Conservation (phyloP, 2,329 filamentous ascomycete genomes). For the Claviceps fusiformis region DNA sequence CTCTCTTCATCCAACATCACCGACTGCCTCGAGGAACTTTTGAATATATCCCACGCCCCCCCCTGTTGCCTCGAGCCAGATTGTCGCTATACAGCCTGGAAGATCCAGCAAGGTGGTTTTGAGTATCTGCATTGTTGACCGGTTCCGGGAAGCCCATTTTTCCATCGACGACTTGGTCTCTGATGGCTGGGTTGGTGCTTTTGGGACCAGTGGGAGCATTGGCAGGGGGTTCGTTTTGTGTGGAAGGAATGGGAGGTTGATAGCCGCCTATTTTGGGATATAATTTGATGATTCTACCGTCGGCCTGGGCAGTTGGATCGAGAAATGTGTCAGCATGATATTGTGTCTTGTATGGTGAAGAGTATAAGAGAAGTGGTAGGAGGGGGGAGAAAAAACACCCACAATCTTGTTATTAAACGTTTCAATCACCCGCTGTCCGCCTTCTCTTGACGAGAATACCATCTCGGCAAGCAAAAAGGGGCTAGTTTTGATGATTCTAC, state of each 20-base stretch:
- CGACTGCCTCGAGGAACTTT: conserved; percentile 6
- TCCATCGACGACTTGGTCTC: conserved; percentile 37
- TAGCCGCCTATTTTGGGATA: conserved; percentile 48
- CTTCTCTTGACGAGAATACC: conserved; percentile 56
- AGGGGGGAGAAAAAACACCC: conserved; percentile 17
- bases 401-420: conserved; percentile 71
- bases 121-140: conserved; percentile 19
- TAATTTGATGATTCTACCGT: conserved; percentile 60
- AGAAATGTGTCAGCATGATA: neutral
- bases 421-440: conserved; percentile 59
- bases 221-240: conserved; percentile 14
- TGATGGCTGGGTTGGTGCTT: conserved; percentile 10
- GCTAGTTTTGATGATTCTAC: conserved; percentile 50
- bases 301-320: conserved; percentile 37
- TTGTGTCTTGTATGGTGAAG: neutral
- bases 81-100: conserved; percentile 42
- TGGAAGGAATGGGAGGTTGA: conserved; percentile 12
- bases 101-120: conserved; percentile 12
- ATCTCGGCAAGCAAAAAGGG: conserved; percentile 70
- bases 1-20: neutral
- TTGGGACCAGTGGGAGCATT: conserved; percentile 21
- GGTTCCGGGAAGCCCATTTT: conserved; percentile 39
- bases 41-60: conserved; percentile 14
- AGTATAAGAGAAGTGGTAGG: neutral
- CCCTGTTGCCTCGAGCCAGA: conserved; percentile 19